Percentiles rank a stretch among this genome's conserved stretches.
phyloP scores from a whole-genome alignment of 306 rosid species.

The Lithocarpus polystachyus region DNA sequence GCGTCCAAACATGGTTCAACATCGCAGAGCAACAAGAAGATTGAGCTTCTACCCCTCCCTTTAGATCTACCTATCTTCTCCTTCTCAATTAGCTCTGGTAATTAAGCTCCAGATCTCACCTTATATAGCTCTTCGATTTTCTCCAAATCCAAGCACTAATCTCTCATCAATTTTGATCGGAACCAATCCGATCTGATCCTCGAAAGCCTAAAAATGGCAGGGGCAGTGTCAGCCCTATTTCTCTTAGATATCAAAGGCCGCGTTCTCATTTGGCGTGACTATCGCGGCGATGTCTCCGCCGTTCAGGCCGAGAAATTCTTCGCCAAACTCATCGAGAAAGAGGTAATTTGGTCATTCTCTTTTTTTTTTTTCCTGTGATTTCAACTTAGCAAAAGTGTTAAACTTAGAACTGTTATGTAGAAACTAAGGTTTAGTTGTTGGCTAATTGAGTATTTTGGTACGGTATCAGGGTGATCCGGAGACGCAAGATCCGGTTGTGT shows the following conservation, averaged over 20 bases:
- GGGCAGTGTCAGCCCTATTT: slow-evolving; percentile 98
- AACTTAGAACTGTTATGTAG: too few species aligned
- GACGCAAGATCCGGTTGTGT: slow-evolving; percentile 89
- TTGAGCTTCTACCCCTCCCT: slow-evolving; percentile 13
- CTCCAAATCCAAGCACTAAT: not conserved
- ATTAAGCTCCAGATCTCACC: slow-evolving; percentile 22
- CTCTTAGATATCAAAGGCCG: slow-evolving; percentile 99
- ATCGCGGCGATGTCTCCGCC: slow-evolving; percentile 96
- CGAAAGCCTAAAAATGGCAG: slow-evolving; percentile 56
- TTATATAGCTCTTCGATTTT: not conserved
- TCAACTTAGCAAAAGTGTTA: not conserved
- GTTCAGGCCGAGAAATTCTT: slow-evolving; percentile 95
- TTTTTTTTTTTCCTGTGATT: not conserved
- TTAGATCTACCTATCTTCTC: slow-evolving; percentile 25
- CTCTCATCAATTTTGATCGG: slow-evolving; percentile 32
- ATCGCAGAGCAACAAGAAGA: not conserved
- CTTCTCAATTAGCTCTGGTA: not conserved
- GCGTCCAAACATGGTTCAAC: not conserved
- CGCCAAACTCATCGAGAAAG: slow-evolving; percentile 96
- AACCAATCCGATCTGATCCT: slow-evolving; percentile 25
- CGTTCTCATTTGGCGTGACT: slow-evolving; percentile 98
- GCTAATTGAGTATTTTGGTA: slow-evolving; percentile 3
- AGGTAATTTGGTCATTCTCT: slow-evolving; percentile 32
- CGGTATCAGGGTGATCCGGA: slow-evolving; percentile 83
- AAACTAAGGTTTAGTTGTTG: not conserved